Base-by-base conservation (phyloP, 148 eudicot species). In the Rhododendron williamsianum region DNA sequence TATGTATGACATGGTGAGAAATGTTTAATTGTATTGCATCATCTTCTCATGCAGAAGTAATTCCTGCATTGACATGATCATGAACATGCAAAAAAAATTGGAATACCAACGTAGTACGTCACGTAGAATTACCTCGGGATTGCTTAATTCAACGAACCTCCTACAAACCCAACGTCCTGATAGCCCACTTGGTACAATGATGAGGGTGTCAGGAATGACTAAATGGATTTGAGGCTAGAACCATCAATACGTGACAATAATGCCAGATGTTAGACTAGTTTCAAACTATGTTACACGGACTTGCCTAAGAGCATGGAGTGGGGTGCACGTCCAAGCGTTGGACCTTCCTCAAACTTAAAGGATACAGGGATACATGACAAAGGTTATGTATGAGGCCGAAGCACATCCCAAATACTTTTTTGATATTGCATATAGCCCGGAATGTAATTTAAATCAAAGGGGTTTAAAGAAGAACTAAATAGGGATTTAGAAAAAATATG, bases 101-200 rank as follows among this genome's bases (percentile, higher is more conserved):
- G 36, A 79, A 25, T 51, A 51, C 51, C 41, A 27, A 12, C 0
- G 2, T 18, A 8, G 12, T 9, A 27, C 63, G 1, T 27, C 11
- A 49, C 0, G 23, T 49, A 27, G 82, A 79, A 79, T 79, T 35
- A 30, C 18, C 76, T 27, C 6, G 6, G 13, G 18, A 71, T 45
- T 19, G 25, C 52, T 43, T 77, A 6, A 48, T 13, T 46, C 38
- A 27, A 25, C 23, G 13, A 10, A 77, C 52, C 80, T 38, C 48
- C 58, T 27, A 79, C 3, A 10, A 79, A 48, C 11, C 63, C 63
- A 25, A 79, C 21, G 8, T 56, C 45, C 0, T 6, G 12, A 51
- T 80, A 80, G 82, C 82, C n/a, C 23, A 9, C 43, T 81, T 52
- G 71, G 33, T 16, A 21, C 41, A 80, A 80, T 49, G 82, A 41